These are phyloP conservation scores for Incumbomyces lentus DNA, from an alignment of 2,329 filamentous ascomycete genomes.

Conservation along the genomic window DNA sequence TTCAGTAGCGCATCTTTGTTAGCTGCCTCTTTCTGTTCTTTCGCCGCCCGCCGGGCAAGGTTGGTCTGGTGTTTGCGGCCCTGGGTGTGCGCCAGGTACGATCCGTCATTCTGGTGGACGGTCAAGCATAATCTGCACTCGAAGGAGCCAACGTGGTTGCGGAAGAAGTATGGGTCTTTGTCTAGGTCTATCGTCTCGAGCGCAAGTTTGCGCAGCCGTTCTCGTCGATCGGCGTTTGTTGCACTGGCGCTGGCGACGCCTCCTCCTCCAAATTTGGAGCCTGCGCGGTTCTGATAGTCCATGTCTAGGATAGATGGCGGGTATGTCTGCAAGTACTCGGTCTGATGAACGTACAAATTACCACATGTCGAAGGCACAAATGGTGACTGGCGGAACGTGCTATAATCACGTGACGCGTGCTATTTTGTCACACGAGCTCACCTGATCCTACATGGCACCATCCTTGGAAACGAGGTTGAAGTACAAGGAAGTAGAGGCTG, in stretches of 20 bases:
- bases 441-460: too few relatives aligned
- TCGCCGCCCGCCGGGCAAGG: slow-evolving; percentile 85
- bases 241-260: slow-evolving; percentile 89
- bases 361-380: too few relatives aligned
- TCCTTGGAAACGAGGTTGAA: too few relatives aligned
- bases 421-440: too few relatives aligned
- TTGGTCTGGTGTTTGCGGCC: slow-evolving; percentile 99
- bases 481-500: too few relatives aligned
- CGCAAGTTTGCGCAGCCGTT: slow-evolving; percentile 93
- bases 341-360: too few relatives aligned
- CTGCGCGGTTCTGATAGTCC: slow-evolving; percentile 82
- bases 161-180: slow-evolving; percentile 99
- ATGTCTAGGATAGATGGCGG: slow-evolving; percentile 24
- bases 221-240: slow-evolving; percentile 92
- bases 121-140: slow-evolving; percentile 95
- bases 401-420: too few relatives aligned
- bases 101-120: slow-evolving; percentile 97
- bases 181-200: slow-evolving; percentile 98
- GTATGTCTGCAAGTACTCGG: too few relatives aligned
- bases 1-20: slow-evolving; percentile 55
- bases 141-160: slow-evolving; percentile 96
- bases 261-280: slow-evolving; percentile 95
- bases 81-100: slow-evolving; percentile 96
- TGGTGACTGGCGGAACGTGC: too few relatives aligned
- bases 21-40: slow-evolving; percentile 83